These are phyloP conservation scores for Melampsora americana DNA, from an alignment of 1,284 basidiomycete species.

Conservation along the genomic window DNA sequence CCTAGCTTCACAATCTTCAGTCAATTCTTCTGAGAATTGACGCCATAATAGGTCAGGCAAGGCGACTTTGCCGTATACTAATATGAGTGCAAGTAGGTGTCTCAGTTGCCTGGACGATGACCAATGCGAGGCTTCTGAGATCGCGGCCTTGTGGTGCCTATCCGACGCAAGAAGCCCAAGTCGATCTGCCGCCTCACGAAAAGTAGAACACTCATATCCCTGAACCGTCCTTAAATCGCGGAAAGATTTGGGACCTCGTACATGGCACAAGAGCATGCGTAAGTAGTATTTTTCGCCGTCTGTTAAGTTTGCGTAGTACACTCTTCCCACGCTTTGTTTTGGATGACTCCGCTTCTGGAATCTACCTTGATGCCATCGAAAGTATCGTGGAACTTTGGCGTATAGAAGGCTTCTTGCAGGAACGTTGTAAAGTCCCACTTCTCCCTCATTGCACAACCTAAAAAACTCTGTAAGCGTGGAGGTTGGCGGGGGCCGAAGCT, in stretches of 20 bases:
- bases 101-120: conserved; percentile 56
- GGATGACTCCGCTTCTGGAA: conserved; percentile 49
- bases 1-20: conserved; percentile 52
- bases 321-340: conserved; percentile 45
- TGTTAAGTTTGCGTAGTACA: not conserved
- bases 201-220: not conserved
- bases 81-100: conserved; percentile 57
- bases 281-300: conserved; percentile 19
- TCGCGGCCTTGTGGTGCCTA: conserved; percentile 54
- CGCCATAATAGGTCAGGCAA: conserved; percentile 56
- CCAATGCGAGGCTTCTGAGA: conserved; percentile 57
- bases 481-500: not conserved
- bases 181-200: not conserved
- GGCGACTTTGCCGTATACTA: conserved; percentile 54
- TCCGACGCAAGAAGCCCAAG: not conserved
- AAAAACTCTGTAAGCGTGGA: not conserved
- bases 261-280: not conserved
- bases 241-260: not conserved
- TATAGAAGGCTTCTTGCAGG: not conserved
- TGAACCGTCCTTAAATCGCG: not conserved
- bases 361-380: not conserved
- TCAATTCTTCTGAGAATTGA: conserved; percentile 54
- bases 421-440: not conserved
- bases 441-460: not conserved
- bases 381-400: conserved; percentile 10